These are phyloP conservation scores for Monosporozyma unispora DNA, from an alignment of 805 yeast species.

Conservation along the genomic window DNA sequence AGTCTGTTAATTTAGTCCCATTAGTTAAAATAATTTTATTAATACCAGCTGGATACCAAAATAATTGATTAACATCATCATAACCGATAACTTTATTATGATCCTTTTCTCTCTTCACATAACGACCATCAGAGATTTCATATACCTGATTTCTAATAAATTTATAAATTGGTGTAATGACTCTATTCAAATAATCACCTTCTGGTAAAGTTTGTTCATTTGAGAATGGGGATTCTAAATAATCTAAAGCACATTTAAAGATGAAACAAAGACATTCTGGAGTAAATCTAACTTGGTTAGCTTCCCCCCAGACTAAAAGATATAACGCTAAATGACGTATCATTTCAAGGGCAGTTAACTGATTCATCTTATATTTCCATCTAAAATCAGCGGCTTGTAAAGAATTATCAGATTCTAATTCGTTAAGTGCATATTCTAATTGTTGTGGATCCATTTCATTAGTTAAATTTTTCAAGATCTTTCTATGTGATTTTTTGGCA, in stretches of 20 bases:
- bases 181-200: constrained; percentile 83
- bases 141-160: constrained; percentile 75
- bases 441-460: constrained; percentile 31
- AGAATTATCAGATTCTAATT: constrained; percentile 76
- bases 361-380: constrained; percentile 78
- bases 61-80: constrained; percentile 96
- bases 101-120: constrained; percentile 75
- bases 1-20: constrained; percentile 80
- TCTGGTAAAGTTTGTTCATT: constrained; percentile 75
- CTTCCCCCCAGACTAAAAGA: constrained; percentile 81
- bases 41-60: constrained; percentile 99
- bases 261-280: constrained; percentile 86
- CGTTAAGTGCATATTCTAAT: constrained; percentile 48
- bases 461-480: constrained; percentile 31
- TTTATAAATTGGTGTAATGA: constrained; percentile 83
- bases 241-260: constrained; percentile 90
- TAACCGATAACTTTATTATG: constrained; percentile 80
- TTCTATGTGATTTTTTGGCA: constrained; percentile 36
- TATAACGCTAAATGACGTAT: constrained; percentile 72
- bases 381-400: constrained; percentile 72
- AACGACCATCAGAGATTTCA: constrained; percentile 73
- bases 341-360: constrained; percentile 63
- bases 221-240: constrained; percentile 79
- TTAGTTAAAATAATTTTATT: constrained; percentile 79
- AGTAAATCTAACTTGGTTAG: constrained; percentile 89